Percentiles rank a stretch among this genome's conserved stretches.
These are phyloP conservation scores for Moringa oleifera DNA, from an alignment of 345 rosid species.

Conservation along the genomic window DNA sequence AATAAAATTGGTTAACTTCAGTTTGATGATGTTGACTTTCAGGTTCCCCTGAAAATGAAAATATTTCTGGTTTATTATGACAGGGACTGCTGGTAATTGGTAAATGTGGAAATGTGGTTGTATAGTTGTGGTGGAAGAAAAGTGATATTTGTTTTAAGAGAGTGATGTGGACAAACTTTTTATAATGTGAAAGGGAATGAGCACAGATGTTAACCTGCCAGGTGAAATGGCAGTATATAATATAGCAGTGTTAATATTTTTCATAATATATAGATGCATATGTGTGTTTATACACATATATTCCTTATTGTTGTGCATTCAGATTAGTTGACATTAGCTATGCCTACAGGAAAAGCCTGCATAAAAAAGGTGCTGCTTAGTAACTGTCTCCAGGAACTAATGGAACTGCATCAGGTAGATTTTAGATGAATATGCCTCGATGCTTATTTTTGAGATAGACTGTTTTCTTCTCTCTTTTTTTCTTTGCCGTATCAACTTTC, in stretches of 20 bases:
- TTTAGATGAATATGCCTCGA: constrained; percentile 2
- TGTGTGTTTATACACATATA: too few relatives aligned
- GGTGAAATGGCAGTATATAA: too few relatives aligned
- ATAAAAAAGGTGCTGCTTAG: constrained; percentile 94
- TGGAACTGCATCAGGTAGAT: constrained; percentile 97
- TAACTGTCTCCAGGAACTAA: constrained; percentile 96
- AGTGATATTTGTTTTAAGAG: background rate
- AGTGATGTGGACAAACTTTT: background rate
- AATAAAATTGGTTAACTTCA: too few relatives aligned
- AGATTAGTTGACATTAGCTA: constrained; percentile 9
- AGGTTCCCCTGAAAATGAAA: background rate
- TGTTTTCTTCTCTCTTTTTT: background rate
- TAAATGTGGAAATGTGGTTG: background rate
- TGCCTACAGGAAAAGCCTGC: constrained; percentile 79
- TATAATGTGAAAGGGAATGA: background rate
- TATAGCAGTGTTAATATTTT: too few relatives aligned
- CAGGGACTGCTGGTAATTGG: background rate
- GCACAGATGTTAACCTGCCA: background rate
- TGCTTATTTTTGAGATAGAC: background rate
- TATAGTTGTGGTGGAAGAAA: background rate
- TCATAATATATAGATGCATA: too few relatives aligned
- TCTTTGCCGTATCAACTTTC: background rate
- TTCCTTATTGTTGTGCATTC: background rate
- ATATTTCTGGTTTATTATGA: background rate
- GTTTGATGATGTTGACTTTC: background rate